Conservation (phyloP, 495 filamentous ascomycete genomes). For the Xylaria flabelliformis region DNA sequence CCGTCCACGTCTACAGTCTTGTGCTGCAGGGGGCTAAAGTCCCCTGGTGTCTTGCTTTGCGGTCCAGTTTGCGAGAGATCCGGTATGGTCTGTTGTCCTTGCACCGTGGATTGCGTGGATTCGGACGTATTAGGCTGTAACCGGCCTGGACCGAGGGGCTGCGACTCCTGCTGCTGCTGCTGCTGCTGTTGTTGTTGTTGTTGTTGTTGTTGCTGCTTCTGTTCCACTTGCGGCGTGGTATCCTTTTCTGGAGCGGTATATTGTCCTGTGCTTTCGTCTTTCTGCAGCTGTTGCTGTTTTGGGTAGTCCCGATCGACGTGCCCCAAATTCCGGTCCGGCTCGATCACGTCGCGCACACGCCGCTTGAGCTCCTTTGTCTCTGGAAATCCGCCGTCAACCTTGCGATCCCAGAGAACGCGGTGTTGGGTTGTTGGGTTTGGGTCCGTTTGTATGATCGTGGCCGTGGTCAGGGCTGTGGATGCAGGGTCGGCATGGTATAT, state of each 20-base stretch:
- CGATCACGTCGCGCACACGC: constrained; percentile 81
- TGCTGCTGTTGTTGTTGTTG: constrained; percentile 8
- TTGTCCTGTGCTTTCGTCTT: constrained; percentile 7
- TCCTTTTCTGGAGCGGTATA: not conserved
- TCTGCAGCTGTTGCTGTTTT: constrained; percentile 12
- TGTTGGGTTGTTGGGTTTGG: constrained; percentile 29
- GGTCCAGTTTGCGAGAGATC: not conserved
- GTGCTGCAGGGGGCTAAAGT: not conserved
- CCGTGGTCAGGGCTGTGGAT: not conserved
- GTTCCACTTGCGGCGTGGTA: not conserved
- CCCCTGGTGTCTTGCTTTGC: not conserved
- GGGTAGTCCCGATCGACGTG: constrained; percentile 71
- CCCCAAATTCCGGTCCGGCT: constrained; percentile 77
- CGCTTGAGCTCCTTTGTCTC: constrained; percentile 91
- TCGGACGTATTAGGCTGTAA: not conserved
- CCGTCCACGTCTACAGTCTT: constrained; percentile 17
- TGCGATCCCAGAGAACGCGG: constrained; percentile 83
- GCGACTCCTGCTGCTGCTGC: not conserved
- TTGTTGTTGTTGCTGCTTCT: not conserved
- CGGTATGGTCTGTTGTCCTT: not conserved
- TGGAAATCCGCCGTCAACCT: constrained; percentile 87
- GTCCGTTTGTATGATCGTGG: not conserved
- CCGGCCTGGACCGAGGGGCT: constrained; percentile 9
- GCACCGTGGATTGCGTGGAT: not conserved
- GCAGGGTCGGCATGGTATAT: constrained; percentile 62